phyloP scores from a whole-genome alignment of 306 rosid species.

The Vicia sativa region DNA sequence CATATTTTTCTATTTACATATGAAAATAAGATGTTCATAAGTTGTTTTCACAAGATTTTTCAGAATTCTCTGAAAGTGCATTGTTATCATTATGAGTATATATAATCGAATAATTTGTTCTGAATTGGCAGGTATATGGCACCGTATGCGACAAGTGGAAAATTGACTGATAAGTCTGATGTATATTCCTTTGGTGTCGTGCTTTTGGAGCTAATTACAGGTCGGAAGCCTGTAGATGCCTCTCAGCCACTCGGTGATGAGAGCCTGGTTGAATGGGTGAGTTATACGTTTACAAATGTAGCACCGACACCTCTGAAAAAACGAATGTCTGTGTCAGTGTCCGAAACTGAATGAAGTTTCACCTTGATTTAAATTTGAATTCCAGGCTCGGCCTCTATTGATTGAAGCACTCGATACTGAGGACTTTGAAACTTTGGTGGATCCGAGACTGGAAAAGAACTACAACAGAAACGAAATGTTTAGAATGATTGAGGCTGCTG shows the following conservation, averaged over 20 bases:
- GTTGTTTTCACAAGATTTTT: too few relatives aligned
- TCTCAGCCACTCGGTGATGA: constrained; percentile 98
- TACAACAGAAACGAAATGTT: constrained; percentile 69
- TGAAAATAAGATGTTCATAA: too few relatives aligned
- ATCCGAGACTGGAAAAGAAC: constrained; percentile 70
- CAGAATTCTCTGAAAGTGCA: not conserved
- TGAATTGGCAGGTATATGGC: constrained; percentile 84
- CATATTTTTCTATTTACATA: too few relatives aligned
- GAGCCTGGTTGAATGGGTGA: constrained; percentile 98
- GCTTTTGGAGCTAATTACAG: constrained; percentile 93
- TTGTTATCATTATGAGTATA: constrained; percentile 1
- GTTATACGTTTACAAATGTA: constrained; percentile 14
- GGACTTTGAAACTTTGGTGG: constrained; percentile 66
- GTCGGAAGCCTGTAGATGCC: constrained; percentile 89
- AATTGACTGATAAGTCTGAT: constrained; percentile 94
- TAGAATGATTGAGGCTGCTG: constrained; percentile 91
- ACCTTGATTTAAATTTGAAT: too few relatives aligned
- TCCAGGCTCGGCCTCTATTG: constrained; percentile 85
- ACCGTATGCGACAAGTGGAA: constrained; percentile 98
- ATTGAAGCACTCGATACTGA: constrained; percentile 61
- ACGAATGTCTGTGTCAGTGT: too few relatives aligned
- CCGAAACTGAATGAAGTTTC: too few relatives aligned
- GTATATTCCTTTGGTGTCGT: constrained; percentile 95
- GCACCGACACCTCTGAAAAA: too few relatives aligned
- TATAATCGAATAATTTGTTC: constrained; percentile 44